Percentiles rank a stretch among this genome's conserved stretches.
Conservation (phyloP, 305 asterid species). For the Plantago coronopus region DNA sequence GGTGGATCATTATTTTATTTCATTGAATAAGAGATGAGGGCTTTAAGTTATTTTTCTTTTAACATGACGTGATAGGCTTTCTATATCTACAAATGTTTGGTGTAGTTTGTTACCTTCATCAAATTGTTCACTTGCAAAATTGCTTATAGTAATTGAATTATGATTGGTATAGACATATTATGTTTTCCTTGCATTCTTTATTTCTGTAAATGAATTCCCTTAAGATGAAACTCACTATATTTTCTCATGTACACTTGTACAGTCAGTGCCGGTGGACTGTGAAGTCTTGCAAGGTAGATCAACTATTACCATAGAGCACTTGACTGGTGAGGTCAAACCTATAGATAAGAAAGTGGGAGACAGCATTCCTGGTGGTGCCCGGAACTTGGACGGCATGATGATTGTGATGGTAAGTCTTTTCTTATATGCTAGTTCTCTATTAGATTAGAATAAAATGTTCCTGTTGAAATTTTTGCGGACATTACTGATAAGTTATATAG, state of each 20-base stretch:
- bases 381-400: slow-evolving; percentile 97
- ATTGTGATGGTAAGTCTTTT: slow-evolving; percentile 67
- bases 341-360: slow-evolving; percentile 72
- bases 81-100: too few species aligned
- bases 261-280: slow-evolving; percentile 99
- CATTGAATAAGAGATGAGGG: too few species aligned
- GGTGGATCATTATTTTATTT: too few species aligned
- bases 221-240: slow-evolving; percentile 21
- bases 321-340: slow-evolving; percentile 96
- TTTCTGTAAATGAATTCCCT: slow-evolving; percentile 12
- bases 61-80: too few species aligned
- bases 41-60: too few species aligned
- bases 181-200: slow-evolving; percentile 14
- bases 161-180: background rate
- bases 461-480: background rate
- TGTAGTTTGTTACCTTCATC: slow-evolving; percentile 1
- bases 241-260: slow-evolving; percentile 57
- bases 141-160: slow-evolving; percentile 6
- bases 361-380: slow-evolving; percentile 96
- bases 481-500: background rate
- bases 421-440: background rate
- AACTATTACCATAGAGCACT: slow-evolving; percentile 90
- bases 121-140: slow-evolving; percentile 6
- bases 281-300: slow-evolving; percentile 89
- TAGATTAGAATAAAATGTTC: background rate